phyloP scores from a whole-genome alignment of 352 stramenopile genomes.

The Globisporangium solare region DNA sequence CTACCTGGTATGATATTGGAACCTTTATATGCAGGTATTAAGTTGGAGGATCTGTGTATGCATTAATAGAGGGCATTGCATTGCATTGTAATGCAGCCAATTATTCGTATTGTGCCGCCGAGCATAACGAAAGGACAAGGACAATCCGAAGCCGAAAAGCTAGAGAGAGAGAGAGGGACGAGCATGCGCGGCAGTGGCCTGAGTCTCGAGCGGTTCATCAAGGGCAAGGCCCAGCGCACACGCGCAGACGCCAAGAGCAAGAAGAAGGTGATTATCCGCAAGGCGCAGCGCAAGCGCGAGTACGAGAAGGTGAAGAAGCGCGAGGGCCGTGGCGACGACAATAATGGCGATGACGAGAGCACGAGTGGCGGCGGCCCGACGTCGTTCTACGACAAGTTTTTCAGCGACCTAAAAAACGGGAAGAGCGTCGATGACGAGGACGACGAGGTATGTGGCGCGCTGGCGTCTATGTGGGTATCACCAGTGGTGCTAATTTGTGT shows the following conservation, averaged over 20 bases:
- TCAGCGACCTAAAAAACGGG: conserved; percentile 49
- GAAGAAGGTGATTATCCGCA: conserved; percentile 78
- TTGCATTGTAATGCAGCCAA: too few species aligned
- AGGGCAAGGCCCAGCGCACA: conserved; percentile 74
- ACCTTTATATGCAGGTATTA: conserved; percentile 5
- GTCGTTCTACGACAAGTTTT: conserved; percentile 84
- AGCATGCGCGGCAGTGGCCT: conserved; percentile 71
- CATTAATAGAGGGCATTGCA: background rate
- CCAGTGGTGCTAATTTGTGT: background rate
- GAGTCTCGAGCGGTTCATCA: conserved; percentile 85
- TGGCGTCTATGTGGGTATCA: background rate
- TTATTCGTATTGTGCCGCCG: too few species aligned
- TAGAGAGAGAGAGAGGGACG: background rate
- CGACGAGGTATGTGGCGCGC: conserved; percentile 6
- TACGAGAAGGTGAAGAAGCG: conserved; percentile 84
- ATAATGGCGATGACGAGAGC: conserved; percentile 4
- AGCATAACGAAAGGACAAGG: background rate
- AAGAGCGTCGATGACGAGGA: conserved; percentile 23
- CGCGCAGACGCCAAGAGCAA: conserved; percentile 82
- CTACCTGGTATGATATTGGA: background rate
- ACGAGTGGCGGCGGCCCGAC: conserved; percentile 13
- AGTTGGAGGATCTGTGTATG: conserved; percentile 4
- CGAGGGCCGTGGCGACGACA: conserved; percentile 19
- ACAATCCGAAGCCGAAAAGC: background rate
- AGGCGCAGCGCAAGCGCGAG: conserved; percentile 67